Percentiles rank a stretch among this genome's conserved stretches.
Evolutionary conservation across 495 filamentous ascomycete species (phyloP).

Genomic region (Neurospora sp.): DNA sequence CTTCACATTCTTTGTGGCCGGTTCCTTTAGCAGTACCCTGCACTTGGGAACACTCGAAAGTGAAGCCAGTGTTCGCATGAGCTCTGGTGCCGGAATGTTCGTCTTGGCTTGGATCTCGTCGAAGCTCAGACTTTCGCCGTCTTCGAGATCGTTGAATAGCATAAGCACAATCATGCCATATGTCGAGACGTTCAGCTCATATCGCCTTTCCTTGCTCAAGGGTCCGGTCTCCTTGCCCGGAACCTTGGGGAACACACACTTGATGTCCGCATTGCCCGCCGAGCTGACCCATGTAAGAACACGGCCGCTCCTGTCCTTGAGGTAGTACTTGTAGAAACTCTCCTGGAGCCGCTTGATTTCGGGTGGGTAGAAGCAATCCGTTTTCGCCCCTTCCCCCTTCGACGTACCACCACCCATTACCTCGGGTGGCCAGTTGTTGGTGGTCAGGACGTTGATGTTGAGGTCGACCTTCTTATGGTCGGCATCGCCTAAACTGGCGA

Average conservation of each 20-base stretch:
- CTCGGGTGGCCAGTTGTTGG: slow-evolving; percentile 89
- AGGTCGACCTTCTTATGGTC: slow-evolving; percentile 67
- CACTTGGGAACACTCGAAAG: slow-evolving; percentile 81
- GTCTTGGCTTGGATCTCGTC: slow-evolving; percentile 80
- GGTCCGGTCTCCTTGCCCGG: slow-evolving; percentile 50
- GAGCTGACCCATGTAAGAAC: slow-evolving; percentile 69
- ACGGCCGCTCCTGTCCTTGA: slow-evolving; percentile 75
- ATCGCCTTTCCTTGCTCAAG: slow-evolving; percentile 59
- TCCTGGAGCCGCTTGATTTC: slow-evolving; percentile 68
- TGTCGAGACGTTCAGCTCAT: slow-evolving; percentile 87
- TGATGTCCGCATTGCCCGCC: slow-evolving; percentile 73
- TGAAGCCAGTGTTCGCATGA: slow-evolving; percentile 74
- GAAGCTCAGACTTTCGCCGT: slow-evolving; percentile 57
- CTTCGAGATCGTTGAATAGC: slow-evolving; percentile 73
- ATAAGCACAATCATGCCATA: slow-evolving; percentile 85
- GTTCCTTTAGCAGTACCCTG: slow-evolving; percentile 71
- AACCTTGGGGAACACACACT: slow-evolving; percentile 62
- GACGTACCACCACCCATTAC: slow-evolving; percentile 49
- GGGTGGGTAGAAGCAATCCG: slow-evolving; percentile 58
- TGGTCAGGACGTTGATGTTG: slow-evolving; percentile 75
- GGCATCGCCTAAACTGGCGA: slow-evolving; percentile 50
- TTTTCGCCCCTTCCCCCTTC: slow-evolving; percentile 39
- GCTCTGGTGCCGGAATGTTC: slow-evolving; percentile 68
- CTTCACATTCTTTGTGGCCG: slow-evolving; percentile 73
- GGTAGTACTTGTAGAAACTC: slow-evolving; percentile 85